Conservation (phyloP, 495 filamentous ascomycete species). For the Neurospora intermedia region DNA sequence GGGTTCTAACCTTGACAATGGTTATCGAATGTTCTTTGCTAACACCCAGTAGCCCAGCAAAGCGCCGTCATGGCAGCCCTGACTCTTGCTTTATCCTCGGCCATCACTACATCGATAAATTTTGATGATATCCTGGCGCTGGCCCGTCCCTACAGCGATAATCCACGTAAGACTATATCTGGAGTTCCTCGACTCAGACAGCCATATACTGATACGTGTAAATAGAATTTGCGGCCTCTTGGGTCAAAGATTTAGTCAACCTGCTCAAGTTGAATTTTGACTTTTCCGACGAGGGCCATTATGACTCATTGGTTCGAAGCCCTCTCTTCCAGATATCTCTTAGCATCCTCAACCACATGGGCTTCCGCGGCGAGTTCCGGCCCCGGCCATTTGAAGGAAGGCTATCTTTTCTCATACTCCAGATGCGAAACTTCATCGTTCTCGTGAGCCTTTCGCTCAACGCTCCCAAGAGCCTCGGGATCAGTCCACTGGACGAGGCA, state of each 20-base stretch:
- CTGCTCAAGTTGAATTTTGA: conserved; percentile 58
- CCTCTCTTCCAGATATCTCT: conserved; percentile 56
- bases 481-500: conserved; percentile 52
- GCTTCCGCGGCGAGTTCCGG: conserved; percentile 49
- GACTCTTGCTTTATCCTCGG: conserved; percentile 30
- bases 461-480: conserved; percentile 25
- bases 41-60: conserved; percentile 24
- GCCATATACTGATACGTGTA: conserved; percentile 18
- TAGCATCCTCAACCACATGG: conserved; percentile 58
- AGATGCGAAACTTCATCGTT: conserved; percentile 58
- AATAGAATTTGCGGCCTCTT: conserved; percentile 38
- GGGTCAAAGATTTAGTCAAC: conserved; percentile 53
- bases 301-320: conserved; percentile 61
- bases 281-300: conserved; percentile 55
- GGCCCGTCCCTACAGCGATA: conserved; percentile 39
- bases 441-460: conserved; percentile 52
- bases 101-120: conserved; percentile 42
- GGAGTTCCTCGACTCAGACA: neutral
- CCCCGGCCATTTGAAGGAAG: conserved; percentile 53
- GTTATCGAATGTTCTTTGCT: neutral
- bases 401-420: conserved; percentile 62
- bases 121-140: conserved; percentile 70
- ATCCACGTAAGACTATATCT: conserved; percentile 18
- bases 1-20: conserved; percentile 7
- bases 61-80: conserved; percentile 29